Percentiles rank a stretch among this genome's conserved stretches.
Evolutionary conservation across 768 basidiomycete genomes (phyloP).

Genomic region (Omphalotus guepiniiformis): DNA sequence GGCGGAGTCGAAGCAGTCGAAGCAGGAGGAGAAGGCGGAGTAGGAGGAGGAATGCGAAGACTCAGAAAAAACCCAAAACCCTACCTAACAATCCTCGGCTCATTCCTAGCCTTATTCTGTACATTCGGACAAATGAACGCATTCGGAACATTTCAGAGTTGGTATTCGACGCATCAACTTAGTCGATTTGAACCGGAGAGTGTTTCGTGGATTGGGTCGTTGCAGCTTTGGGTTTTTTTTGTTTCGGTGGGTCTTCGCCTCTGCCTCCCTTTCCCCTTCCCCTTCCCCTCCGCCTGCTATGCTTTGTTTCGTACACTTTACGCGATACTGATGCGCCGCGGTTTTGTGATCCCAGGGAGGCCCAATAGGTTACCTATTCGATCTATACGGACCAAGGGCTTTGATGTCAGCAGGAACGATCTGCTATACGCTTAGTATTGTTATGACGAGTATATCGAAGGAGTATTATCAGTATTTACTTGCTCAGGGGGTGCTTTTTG

Average conservation of each 20-base stretch:
- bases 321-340: too few relatives aligned
- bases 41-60: too few relatives aligned
- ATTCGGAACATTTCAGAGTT: constrained; percentile 69
- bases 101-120: constrained; percentile 62
- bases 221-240: constrained; percentile 69
- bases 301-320: too few relatives aligned
- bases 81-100: constrained; percentile 55
- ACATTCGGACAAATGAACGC: constrained; percentile 71
- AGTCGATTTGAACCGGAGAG: constrained; percentile 42
- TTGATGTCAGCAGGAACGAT: constrained; percentile 50
- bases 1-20: too few relatives aligned
- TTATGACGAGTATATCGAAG: constrained; percentile 55
- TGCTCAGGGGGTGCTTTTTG: constrained; percentile 61
- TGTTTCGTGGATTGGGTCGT: constrained; percentile 68
- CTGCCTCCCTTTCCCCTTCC: not conserved
- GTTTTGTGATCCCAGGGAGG: constrained; percentile 42
- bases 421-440: constrained; percentile 46
- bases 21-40: too few relatives aligned
- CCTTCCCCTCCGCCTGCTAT: too few relatives aligned
- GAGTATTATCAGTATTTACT: constrained; percentile 60
- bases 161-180: constrained; percentile 62
- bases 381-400: constrained; percentile 52
- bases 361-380: constrained; percentile 56
- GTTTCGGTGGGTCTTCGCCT: constrained; percentile 45
- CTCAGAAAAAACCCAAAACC: too few relatives aligned